Percentiles rank a stretch among this genome's conserved stretches.
These are phyloP conservation scores for Allodekkera sacchari DNA, from an alignment of 805 yeast genomes.

Conservation along the genomic window DNA sequence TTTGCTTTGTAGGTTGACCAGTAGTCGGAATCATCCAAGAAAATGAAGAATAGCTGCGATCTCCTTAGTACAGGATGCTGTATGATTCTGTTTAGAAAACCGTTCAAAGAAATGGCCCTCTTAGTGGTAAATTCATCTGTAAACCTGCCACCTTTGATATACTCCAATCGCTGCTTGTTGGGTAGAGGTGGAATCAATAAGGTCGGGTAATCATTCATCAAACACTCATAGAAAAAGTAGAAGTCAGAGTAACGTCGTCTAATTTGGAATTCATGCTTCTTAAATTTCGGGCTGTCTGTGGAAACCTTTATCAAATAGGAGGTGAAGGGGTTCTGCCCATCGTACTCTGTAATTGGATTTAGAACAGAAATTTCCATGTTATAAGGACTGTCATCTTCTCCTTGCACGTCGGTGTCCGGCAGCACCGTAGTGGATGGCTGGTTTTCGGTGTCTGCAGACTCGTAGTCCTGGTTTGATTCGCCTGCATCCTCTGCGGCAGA, in stretches of 20 bases:
- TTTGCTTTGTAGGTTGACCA: constrained; percentile 65
- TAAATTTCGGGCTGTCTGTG: constrained; percentile 55
- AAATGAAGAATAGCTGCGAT: constrained; percentile 62
- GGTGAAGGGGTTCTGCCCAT: constrained; percentile 69
- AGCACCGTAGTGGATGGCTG: not conserved
- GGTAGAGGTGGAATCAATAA: constrained; percentile 90
- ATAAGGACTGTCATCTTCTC: constrained; percentile 5
- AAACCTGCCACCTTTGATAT: constrained; percentile 89
- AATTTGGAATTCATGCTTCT: constrained; percentile 35
- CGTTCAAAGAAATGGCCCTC: constrained; percentile 69
- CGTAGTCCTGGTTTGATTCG: not conserved
- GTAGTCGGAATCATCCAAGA: constrained; percentile 57
- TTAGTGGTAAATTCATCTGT: constrained; percentile 75
- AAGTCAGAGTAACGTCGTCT: constrained; percentile 87
- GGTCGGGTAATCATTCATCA: constrained; percentile 74
- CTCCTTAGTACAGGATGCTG: constrained; percentile 65
- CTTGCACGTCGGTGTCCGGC: not conserved
- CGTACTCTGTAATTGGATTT: constrained; percentile 62
- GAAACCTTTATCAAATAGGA: constrained; percentile 61
- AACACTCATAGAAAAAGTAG: constrained; percentile 63
- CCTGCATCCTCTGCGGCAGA: not conserved
- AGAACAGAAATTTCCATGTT: constrained; percentile 36
- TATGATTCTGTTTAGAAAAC: constrained; percentile 67
- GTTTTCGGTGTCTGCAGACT: not conserved
- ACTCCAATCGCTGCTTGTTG: constrained; percentile 83